Evolutionary conservation across 2,329 filamentous ascomycete species (phyloP).

Genomic region (Nothophaeocryptopus gaeumannii): DNA sequence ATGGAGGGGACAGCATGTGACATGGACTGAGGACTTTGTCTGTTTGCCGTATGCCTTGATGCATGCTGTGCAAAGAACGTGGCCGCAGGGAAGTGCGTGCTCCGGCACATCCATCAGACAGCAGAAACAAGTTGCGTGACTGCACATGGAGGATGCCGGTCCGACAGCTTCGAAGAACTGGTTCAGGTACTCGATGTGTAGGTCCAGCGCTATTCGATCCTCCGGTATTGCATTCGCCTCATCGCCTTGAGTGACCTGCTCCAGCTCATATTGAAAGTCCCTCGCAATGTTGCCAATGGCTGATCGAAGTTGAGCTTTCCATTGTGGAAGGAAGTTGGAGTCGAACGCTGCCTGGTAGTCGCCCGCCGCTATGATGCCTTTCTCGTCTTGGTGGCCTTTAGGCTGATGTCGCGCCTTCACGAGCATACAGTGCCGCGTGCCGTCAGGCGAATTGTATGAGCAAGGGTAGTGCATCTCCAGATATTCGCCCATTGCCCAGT

Average conservation of each 20-base stretch:
- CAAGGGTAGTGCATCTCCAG: slow-evolving; percentile 49
- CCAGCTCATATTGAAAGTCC: slow-evolving; percentile 34
- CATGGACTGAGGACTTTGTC: slow-evolving; percentile 26
- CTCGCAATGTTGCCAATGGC: slow-evolving; percentile 30
- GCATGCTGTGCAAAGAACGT: slow-evolving; percentile 46
- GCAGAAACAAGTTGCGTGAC: slow-evolving; percentile 45
- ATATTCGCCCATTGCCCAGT: slow-evolving; percentile 46
- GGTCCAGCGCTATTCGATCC: slow-evolving; percentile 30
- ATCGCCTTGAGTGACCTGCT: slow-evolving; percentile 27
- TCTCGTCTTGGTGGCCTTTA: slow-evolving; percentile 43
- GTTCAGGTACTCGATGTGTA: slow-evolving; percentile 32
- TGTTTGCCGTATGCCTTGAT: slow-evolving; percentile 37
- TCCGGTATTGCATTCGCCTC: slow-evolving; percentile 32
- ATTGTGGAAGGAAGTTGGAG: slow-evolving; percentile 29
- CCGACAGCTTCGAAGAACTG: slow-evolving; percentile 42
- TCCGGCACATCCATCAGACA: slow-evolving; percentile 46
- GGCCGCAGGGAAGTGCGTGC: slow-evolving; percentile 46
- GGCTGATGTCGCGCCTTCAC: slow-evolving; percentile 34
- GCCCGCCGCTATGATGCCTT: slow-evolving; percentile 46
- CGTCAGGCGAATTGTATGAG: slow-evolving; percentile 37
- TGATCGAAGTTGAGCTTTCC: slow-evolving; percentile 31
- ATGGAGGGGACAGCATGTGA: slow-evolving; percentile 38
- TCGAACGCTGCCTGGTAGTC: slow-evolving; percentile 41
- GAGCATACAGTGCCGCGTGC: slow-evolving; percentile 31
- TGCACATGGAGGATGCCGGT: slow-evolving; percentile 33